Evolutionary conservation across 495 filamentous ascomycete genomes (phyloP).

Genomic region (Neurospora sublineolata): DNA sequence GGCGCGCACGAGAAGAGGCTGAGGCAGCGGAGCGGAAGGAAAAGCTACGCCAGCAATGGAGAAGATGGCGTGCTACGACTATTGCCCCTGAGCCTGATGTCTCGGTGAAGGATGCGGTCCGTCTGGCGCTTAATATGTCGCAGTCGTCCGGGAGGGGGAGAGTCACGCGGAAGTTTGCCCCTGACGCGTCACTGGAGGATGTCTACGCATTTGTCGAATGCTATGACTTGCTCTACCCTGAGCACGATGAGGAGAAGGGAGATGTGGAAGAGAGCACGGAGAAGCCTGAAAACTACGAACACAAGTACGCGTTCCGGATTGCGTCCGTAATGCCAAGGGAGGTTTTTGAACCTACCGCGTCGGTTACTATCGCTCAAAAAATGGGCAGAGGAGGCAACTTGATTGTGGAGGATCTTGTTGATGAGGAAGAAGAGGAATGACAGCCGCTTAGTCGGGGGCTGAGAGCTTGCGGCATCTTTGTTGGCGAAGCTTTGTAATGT

Average conservation of each 20-base stretch:
- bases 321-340: constrained; percentile 72
- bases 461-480: neutral
- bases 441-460: neutral
- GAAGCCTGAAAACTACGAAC: constrained; percentile 58
- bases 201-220: constrained; percentile 96
- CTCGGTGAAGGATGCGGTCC: constrained; percentile 55
- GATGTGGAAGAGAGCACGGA: constrained; percentile 6
- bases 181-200: constrained; percentile 62
- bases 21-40: constrained; percentile 49
- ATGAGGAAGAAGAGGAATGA: constrained; percentile 23
- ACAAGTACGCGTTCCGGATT: constrained; percentile 70
- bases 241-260: constrained; percentile 19
- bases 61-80: constrained; percentile 59
- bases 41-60: constrained; percentile 59
- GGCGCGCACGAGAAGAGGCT: constrained; percentile 44
- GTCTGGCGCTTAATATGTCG: constrained; percentile 70
- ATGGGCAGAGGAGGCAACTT: constrained; percentile 81
- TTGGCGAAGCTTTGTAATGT: neutral
- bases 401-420: constrained; percentile 55
- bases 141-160: constrained; percentile 48
- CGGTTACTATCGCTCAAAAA: constrained; percentile 52
- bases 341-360: constrained; percentile 56
- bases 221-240: constrained; percentile 48
- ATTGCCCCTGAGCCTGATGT: constrained; percentile 57
- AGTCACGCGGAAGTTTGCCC: constrained; percentile 60